Evolutionary conservation across 768 basidiomycete species (phyloP).

Genomic region (Panaeolus cyanescens): DNA sequence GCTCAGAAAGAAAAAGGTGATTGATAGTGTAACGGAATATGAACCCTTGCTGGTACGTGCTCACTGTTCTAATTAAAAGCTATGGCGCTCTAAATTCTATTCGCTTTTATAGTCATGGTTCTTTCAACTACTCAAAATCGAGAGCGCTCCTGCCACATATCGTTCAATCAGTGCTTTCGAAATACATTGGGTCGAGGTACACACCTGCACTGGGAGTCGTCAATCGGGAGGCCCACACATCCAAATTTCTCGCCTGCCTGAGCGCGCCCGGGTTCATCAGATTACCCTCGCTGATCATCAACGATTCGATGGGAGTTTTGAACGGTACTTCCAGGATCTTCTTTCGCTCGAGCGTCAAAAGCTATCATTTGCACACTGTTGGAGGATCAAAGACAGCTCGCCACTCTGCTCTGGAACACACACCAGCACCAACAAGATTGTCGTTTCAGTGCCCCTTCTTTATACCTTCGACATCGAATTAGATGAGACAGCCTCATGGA

Average conservation of each 20-base stretch:
- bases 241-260: background rate
- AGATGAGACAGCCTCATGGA: slow-evolving; percentile 14
- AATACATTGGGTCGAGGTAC: too few species aligned
- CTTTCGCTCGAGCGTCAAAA: background rate
- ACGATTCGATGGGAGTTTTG: background rate
- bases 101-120: background rate
- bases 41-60: background rate
- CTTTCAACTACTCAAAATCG: background rate
- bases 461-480: slow-evolving; percentile 16
- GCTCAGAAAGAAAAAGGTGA: background rate
- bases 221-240: background rate
- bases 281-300: background rate
- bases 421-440: slow-evolving; percentile 11
- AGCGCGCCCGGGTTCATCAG: background rate
- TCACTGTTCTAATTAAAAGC: too few species aligned
- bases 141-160: background rate
- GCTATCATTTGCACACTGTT: slow-evolving; percentile 1
- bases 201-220: background rate
- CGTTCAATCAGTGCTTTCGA: background rate
- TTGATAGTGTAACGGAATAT: background rate
- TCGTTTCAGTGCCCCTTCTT: slow-evolving; percentile 21
- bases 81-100: too few species aligned
- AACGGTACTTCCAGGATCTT: background rate
- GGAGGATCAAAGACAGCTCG: slow-evolving; percentile 17
- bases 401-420: slow-evolving; percentile 16